A percentile compares a stretch with the other conserved stretches of the same genome.
phyloP scores from a whole-genome alignment of 345 rosid genomes.

The Pseudoturritis turrita region DNA sequence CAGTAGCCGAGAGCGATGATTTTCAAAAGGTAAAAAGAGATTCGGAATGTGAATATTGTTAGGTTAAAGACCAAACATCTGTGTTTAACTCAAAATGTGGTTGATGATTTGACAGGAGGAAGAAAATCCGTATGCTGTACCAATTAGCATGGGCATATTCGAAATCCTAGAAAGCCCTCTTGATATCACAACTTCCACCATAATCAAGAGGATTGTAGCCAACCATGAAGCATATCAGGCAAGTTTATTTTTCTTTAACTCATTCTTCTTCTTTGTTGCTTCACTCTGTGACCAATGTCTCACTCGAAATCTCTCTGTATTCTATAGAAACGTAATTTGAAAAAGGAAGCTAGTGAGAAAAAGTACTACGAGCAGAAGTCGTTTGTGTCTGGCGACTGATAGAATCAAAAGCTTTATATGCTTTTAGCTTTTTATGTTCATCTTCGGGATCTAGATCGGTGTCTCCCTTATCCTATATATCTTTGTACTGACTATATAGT shows the following conservation, averaged over 20 bases:
- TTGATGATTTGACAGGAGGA: conserved; percentile 43
- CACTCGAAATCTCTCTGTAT: background rate
- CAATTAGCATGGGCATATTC: conserved; percentile 77
- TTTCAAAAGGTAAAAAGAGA: conserved; percentile 22
- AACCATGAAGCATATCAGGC: conserved; percentile 82
- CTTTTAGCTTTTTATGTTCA: conserved; percentile 3
- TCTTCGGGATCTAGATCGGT: background rate
- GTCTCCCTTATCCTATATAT: background rate
- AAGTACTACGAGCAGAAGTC: conserved; percentile 63
- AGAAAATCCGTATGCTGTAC: conserved; percentile 67
- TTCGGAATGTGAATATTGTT: background rate
- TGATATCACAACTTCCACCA: conserved; percentile 64
- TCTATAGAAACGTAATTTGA: conserved; percentile 59
- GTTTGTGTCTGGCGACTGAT: conserved; percentile 48
- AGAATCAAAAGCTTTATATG: conserved; percentile 5
- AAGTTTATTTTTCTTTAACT: conserved; percentile 4
- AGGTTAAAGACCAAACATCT: background rate
- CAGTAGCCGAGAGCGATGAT: conserved; percentile 64
- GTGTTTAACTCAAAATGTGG: background rate
- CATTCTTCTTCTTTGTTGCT: background rate
- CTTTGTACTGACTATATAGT: conserved; percentile 2
- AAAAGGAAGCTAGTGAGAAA: conserved; percentile 57
- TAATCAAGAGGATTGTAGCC: conserved; percentile 76
- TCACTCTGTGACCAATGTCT: background rate
- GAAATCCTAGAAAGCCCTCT: conserved; percentile 68